A percentile compares a stretch with the other conserved stretches of the same genome.
phyloP scores from a whole-genome alignment of 164 flowering plant species.

The Vitis rotundifolia region DNA sequence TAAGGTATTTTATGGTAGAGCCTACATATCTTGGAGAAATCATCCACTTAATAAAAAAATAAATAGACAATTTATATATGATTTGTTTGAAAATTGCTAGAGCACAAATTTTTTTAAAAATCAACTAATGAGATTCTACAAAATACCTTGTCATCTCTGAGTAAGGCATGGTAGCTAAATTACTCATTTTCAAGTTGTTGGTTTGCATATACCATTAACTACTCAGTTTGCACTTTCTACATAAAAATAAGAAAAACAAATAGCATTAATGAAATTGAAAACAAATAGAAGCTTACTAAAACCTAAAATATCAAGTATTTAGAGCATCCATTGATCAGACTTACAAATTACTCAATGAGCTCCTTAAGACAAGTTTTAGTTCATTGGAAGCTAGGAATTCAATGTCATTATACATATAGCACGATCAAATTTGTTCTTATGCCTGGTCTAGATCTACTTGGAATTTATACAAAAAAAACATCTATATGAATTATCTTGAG shows the following conservation, averaged over 20 bases:
- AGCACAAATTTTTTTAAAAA: too few species aligned
- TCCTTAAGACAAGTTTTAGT: background rate
- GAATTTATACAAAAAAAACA: background rate
- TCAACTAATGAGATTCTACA: background rate
- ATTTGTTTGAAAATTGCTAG: too few species aligned
- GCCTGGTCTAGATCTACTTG: background rate
- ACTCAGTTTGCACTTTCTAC: constrained; percentile 46
- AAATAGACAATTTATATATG: too few species aligned
- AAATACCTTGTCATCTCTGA: constrained; percentile 67
- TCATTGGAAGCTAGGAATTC: background rate
- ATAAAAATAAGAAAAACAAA: background rate
- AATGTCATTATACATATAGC: background rate
- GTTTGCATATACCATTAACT: constrained; percentile 40
- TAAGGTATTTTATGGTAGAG: constrained; percentile 19
- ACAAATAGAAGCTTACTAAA: too few species aligned
- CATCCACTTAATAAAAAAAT: constrained; percentile 16
- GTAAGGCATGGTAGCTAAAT: constrained; percentile 70
- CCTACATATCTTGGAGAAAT: constrained; percentile 27
- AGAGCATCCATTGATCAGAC: background rate
- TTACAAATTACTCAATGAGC: constrained; percentile 1
- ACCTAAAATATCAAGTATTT: background rate
- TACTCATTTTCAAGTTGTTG: constrained; percentile 73
- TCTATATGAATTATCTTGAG: background rate
- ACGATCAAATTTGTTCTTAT: background rate
- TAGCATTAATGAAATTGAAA: background rate